phyloP scores from a whole-genome alignment of 768 basidiomycete species.

The Kwoniella sp. region DNA sequence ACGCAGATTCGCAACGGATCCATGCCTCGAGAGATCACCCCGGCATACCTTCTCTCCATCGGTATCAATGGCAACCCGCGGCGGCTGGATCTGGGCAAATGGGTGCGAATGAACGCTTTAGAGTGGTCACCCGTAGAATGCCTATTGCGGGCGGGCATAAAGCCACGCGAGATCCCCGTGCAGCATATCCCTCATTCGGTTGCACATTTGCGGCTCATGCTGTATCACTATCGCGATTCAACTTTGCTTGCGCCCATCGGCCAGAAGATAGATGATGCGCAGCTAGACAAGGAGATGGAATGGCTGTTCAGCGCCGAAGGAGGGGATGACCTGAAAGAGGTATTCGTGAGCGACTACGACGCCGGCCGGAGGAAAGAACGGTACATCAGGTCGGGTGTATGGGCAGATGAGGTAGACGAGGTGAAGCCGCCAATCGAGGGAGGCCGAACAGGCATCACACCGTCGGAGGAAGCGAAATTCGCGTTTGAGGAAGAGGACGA shows the following conservation, averaged over 20 bases:
- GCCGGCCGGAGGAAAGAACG: not conserved
- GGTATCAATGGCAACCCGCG: conserved; percentile 17
- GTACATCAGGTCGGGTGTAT: not conserved
- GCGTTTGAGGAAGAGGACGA: not conserved
- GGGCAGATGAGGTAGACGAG: not conserved
- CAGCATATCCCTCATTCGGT: conserved; percentile 30
- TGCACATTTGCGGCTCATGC: not conserved
- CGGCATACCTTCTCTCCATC: conserved; percentile 16
- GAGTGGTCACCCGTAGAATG: conserved; percentile 25
- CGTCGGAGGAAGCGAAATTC: not conserved
- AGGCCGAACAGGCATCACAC: not conserved
- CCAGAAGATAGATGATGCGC: not conserved
- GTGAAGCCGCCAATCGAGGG: not conserved
- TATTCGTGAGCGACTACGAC: conserved; percentile 1
- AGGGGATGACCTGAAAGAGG: not conserved
- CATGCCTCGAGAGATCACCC: conserved; percentile 15
- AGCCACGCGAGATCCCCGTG: conserved; percentile 17
- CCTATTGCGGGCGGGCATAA: conserved; percentile 26
- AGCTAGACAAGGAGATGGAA: conserved; percentile 1
- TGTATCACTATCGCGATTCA: not conserved
- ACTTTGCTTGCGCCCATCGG: not conserved
- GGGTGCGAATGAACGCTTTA: conserved; percentile 5
- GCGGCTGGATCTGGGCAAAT: conserved; percentile 13
- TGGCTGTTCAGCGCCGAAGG: not conserved
- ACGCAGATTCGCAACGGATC: conserved; percentile 7